Percentiles rank a stretch among this genome's conserved stretches.
Evolutionary conservation across 2,329 filamentous ascomycete species (phyloP).

Genomic region (Tolypocladium pustulatum): DNA sequence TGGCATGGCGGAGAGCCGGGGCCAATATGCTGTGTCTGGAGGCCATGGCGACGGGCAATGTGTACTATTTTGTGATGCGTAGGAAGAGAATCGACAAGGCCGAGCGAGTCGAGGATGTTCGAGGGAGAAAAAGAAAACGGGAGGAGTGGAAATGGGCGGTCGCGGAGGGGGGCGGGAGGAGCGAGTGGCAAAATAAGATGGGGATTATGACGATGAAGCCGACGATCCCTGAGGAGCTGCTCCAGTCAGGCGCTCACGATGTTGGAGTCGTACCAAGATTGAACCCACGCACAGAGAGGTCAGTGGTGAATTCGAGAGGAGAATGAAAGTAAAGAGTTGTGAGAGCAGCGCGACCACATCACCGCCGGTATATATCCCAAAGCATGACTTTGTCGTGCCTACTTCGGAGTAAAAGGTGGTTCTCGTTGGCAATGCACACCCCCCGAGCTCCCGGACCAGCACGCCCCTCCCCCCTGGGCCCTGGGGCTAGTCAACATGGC

Average conservation of each 20-base stretch:
- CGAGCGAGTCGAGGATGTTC: not conserved
- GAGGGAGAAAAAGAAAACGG: not conserved
- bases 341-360: not conserved
- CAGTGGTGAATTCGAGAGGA: not conserved
- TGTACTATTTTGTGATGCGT: not conserved
- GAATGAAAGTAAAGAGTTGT: not conserved
- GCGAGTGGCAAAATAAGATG: not conserved
- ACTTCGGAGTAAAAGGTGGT: too few relatives aligned
- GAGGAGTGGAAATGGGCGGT: not conserved
- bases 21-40: conserved; percentile 10
- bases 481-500: not conserved
- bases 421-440: not conserved
- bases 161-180: not conserved
- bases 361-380: not conserved
- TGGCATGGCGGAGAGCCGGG: conserved; percentile 17
- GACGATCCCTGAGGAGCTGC: not conserved
- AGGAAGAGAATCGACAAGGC: not conserved
- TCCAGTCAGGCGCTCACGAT: not conserved
- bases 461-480: not conserved
- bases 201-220: not conserved
- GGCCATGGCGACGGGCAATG: conserved; percentile 7
- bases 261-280: not conserved
- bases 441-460: not conserved
- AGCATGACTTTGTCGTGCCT: not conserved
- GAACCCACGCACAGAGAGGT: not conserved